Evolutionary conservation across 108 stramenopile species (phyloP).

Genomic region (Stephanodiscus triporus): DNA sequence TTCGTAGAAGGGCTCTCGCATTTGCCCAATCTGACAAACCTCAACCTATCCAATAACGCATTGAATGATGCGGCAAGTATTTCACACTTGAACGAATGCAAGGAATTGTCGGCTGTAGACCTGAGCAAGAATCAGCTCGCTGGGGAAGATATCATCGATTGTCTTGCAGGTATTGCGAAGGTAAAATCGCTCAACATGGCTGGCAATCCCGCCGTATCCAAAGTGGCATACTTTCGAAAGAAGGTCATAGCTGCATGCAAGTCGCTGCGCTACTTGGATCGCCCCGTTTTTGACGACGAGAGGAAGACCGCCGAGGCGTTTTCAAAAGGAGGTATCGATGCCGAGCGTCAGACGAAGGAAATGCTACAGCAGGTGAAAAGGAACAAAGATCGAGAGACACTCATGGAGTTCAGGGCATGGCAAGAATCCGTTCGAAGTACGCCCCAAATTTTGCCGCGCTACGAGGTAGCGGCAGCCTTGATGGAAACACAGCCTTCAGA

Average conservation of each 20-base stretch:
- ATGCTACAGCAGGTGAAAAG: conserved; percentile 39
- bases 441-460: not conserved
- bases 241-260: conserved; percentile 60
- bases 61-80: conserved; percentile 44
- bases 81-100: conserved; percentile 47
- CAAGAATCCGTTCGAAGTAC: conserved; percentile 38
- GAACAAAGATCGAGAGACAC: conserved; percentile 29
- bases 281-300: conserved; percentile 76
- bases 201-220: conserved; percentile 57
- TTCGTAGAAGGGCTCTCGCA: conserved; percentile 38
- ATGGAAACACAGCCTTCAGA: not conserved
- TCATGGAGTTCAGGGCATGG: conserved; percentile 52
- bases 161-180: conserved; percentile 31
- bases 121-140: conserved; percentile 53
- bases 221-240: conserved; percentile 73
- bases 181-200: conserved; percentile 48
- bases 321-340: conserved; percentile 64
- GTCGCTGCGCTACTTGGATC: conserved; percentile 70
- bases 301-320: conserved; percentile 65
- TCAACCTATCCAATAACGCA: conserved; percentile 65
- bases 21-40: conserved; percentile 40
- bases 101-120: conserved; percentile 49
- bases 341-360: conserved; percentile 44
- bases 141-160: conserved; percentile 46
- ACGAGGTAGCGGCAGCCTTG: conserved; percentile 3